Percentiles rank a stretch among this genome's conserved stretches.
phyloP scores from a whole-genome alignment of 495 filamentous ascomycete species.

The Extremus antarcticus region DNA sequence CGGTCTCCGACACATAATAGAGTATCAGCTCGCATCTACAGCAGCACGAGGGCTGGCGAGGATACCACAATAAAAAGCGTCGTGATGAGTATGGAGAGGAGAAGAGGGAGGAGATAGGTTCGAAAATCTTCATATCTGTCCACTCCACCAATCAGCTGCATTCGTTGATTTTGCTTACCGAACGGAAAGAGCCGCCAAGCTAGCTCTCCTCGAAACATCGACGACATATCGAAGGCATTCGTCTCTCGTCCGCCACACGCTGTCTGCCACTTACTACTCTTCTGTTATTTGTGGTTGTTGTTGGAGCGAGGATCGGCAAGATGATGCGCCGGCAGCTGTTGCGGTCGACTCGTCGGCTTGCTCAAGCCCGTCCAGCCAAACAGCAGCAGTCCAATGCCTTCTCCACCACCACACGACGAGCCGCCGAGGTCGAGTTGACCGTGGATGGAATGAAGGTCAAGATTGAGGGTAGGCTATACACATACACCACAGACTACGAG shows the following conservation, averaged over 20 bases:
- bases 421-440: conserved; percentile 88
- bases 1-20: conserved; percentile 56
- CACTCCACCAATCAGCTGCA: too few species aligned
- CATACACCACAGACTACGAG: not conserved
- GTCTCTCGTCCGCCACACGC: conserved; percentile 26
- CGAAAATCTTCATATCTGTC: conserved; percentile 16
- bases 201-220: not conserved
- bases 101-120: conserved; percentile 12
- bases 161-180: conserved; percentile 2
- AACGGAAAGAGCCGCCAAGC: not conserved
- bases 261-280: conserved; percentile 27
- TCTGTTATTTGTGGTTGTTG: conserved; percentile 26
- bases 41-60: conserved; percentile 37
- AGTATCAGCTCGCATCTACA: conserved; percentile 43
- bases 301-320: conserved; percentile 39
- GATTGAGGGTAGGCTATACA: conserved; percentile 73
- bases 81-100: conserved; percentile 45
- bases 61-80: conserved; percentile 75
- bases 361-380: conserved; percentile 45
- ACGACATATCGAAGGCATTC: conserved; percentile 10
- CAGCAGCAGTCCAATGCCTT: conserved; percentile 37
- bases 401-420: conserved; percentile 57
- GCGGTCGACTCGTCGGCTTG: conserved; percentile 71
- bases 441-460: conserved; percentile 95
- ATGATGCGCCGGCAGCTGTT: conserved; percentile 84